Conservation (phyloP, 768 basidiomycete genomes). For the Mycena vulgaris region DNA sequence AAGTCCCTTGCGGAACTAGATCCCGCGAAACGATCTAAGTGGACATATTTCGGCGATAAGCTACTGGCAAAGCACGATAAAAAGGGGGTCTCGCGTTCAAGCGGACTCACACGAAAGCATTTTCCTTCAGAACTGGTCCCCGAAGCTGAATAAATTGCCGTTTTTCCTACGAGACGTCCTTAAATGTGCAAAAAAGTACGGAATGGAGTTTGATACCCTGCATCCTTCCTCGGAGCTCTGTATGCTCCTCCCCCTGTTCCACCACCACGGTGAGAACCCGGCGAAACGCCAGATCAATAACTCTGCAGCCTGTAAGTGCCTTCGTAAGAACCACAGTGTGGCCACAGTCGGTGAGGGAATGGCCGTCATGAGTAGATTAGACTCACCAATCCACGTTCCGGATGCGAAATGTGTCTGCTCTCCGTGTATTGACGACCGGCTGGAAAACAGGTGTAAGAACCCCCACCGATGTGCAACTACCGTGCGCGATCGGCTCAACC, state of each 20-base stretch:
- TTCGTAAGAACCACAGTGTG: not conserved
- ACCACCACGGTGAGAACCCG: constrained; percentile 1
- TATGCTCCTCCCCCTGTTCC: constrained; percentile 2
- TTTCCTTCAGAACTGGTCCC: constrained; percentile 48
- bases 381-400: not conserved
- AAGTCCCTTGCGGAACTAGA: constrained; percentile 42
- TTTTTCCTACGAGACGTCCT: constrained; percentile 37
- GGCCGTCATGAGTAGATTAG: not conserved
- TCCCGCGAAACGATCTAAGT: constrained; percentile 39
- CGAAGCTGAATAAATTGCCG: constrained; percentile 19
- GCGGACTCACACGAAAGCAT: constrained; percentile 28
- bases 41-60: constrained; percentile 48
- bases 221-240: constrained; percentile 14
- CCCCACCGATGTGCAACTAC: constrained; percentile 11
- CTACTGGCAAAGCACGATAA: constrained; percentile 31
- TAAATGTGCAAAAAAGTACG: constrained; percentile 40
- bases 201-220: constrained; percentile 34
- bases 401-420: not conserved
- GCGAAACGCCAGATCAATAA: not conserved
- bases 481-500: not conserved
- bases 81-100: constrained; percentile 8
- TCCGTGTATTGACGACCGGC: not conserved
- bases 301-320: not conserved
- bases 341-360: not conserved
- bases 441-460: not conserved